A percentile compares a stretch with the other conserved stretches of the same genome.
Evolutionary conservation across 2,329 filamentous ascomycete genomes (phyloP).

Genomic region (Microdochium nivale): DNA sequence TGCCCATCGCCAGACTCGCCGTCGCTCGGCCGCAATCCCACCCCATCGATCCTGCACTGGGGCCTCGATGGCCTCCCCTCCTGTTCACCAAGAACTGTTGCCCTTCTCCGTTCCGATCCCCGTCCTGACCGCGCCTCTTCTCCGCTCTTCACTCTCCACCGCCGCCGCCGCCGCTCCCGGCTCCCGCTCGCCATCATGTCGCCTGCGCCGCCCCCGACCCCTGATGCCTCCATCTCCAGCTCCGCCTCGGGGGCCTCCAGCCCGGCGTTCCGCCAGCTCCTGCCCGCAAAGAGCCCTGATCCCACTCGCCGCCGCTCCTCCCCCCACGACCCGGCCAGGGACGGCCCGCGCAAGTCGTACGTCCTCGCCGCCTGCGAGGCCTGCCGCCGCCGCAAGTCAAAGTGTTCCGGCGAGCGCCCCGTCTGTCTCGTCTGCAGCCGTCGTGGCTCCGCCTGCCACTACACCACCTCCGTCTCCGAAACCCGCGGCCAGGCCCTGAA

Average conservation of each 20-base stretch:
- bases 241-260: background rate
- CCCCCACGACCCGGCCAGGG: background rate
- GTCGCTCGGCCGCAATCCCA: no score
- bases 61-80: no score
- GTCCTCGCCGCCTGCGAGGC: conserved; percentile 1
- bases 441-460: conserved; percentile 14
- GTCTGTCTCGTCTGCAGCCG: background rate
- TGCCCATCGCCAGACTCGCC: no score
- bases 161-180: no score
- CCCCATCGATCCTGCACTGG: no score
- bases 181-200: background rate
- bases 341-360: background rate
- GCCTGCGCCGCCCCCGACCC: background rate
- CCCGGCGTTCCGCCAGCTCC: background rate
- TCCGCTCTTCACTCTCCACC: no score
- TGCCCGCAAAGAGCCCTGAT: background rate
- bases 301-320: background rate
- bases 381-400: background rate
- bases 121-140: no score
- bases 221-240: background rate
- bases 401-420: background rate
- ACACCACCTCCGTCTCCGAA: conserved; percentile 18
- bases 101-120: no score
- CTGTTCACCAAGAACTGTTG: no score
- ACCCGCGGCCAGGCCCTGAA: conserved; percentile 23